Percentiles rank a stretch among this genome's conserved stretches.
phyloP scores from a whole-genome alignment of 83 land plant species.

The Picea mariana region DNA sequence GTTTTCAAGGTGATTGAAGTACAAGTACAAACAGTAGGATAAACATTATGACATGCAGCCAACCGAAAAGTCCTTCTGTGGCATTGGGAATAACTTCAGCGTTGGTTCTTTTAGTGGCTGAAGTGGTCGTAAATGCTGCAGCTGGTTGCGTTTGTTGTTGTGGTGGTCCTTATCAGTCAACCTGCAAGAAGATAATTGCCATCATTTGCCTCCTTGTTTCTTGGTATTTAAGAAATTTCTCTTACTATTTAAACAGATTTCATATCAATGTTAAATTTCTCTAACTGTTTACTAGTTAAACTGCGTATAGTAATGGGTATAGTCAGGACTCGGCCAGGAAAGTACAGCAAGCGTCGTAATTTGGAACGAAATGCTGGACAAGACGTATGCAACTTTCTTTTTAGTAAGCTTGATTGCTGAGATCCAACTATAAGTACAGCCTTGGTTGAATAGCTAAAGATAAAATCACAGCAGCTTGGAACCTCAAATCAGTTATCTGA shows the following conservation, averaged over 20 bases:
- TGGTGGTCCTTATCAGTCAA: constrained; percentile 25
- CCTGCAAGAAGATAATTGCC: constrained; percentile 45
- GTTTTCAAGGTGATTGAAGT: constrained; percentile 30
- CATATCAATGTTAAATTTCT: neutral
- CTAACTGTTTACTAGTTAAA: too few species aligned
- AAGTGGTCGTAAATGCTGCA: constrained; percentile 39
- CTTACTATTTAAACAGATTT: neutral
- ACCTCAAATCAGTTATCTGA: too few species aligned
- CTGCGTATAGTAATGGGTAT: too few species aligned
- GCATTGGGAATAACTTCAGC: constrained; percentile 57
- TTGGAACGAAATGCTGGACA: too few species aligned
- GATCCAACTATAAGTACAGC: too few species aligned
- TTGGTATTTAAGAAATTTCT: constrained; percentile 28
- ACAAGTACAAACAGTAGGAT: constrained; percentile 3
- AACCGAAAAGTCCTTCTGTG: constrained; percentile 44
- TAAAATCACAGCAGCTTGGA: too few species aligned
- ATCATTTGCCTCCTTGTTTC: constrained; percentile 55
- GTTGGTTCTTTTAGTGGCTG: constrained; percentile 46
- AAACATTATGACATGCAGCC: constrained; percentile 40
- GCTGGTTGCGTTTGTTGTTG: constrained; percentile 67
- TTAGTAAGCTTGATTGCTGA: too few species aligned
- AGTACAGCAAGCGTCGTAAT: too few species aligned
- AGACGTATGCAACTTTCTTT: too few species aligned
- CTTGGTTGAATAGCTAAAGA: too few species aligned
- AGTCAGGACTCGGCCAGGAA: too few species aligned